Evolutionary conservation across 805 yeast genomes (phyloP).

Genomic region (Candida piceae): DNA sequence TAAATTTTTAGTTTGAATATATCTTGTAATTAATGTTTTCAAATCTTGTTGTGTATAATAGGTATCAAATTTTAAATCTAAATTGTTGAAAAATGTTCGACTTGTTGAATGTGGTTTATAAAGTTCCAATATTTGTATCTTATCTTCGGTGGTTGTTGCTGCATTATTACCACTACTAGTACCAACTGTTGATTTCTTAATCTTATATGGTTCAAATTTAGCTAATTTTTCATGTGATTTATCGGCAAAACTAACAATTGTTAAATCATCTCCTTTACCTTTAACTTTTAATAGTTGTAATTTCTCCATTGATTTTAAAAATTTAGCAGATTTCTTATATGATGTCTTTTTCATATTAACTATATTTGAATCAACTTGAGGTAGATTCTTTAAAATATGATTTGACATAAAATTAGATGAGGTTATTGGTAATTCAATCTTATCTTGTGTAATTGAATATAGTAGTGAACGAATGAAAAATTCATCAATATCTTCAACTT

Average conservation of each 20-base stretch:
- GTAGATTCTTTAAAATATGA: constrained; percentile 67
- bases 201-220: constrained; percentile 61
- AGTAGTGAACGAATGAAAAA: constrained; percentile 67
- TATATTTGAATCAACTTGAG: constrained; percentile 48
- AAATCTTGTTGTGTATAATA: constrained; percentile 54
- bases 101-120: constrained; percentile 55
- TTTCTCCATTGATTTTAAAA: constrained; percentile 82
- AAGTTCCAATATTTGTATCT: constrained; percentile 32
- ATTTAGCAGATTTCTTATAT: constrained; percentile 87
- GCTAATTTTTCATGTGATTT: constrained; percentile 42
- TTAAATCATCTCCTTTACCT: constrained; percentile 81
- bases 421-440: constrained; percentile 57
- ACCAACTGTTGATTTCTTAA: constrained; percentile 20
- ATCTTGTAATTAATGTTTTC: constrained; percentile 45
- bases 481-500: constrained; percentile 64
- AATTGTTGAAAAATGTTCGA: constrained; percentile 40
- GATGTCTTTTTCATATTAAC: constrained; percentile 72
- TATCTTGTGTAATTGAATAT: constrained; percentile 58
- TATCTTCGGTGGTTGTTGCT: neutral
- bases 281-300: constrained; percentile 60
- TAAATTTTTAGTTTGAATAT: constrained; percentile 49
- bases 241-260: constrained; percentile 47
- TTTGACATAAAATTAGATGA: constrained; percentile 74
- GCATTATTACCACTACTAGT: neutral
- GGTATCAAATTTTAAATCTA: constrained; percentile 32